Conservation (phyloP, 1,139 yeast genomes). For the Petasospora rhodanensis region DNA sequence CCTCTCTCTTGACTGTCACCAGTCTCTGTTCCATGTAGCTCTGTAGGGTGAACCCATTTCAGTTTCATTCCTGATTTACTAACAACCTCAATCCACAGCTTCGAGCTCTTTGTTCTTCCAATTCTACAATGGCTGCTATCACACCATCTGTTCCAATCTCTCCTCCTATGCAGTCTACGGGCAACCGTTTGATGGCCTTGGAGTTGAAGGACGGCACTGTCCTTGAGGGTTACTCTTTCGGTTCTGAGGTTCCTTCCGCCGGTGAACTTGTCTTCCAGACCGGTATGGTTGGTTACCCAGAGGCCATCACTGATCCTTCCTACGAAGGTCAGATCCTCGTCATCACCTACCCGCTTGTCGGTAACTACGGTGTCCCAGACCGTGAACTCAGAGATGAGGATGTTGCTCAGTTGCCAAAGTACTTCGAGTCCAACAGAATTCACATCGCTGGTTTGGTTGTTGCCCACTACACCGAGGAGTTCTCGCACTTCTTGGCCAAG, state of each 20-base stretch:
- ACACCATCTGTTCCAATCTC: slow-evolving; percentile 69
- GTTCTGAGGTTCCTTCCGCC: slow-evolving; percentile 80
- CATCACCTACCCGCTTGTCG: slow-evolving; percentile 93
- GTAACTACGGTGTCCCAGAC: slow-evolving; percentile 99
- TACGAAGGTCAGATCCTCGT: slow-evolving; percentile 97
- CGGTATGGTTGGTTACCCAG: slow-evolving; percentile 99
- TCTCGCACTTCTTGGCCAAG: slow-evolving; percentile 87
- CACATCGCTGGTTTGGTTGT: slow-evolving; percentile 97
- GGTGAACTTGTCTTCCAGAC: slow-evolving; percentile 99
- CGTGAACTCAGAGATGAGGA: slow-evolving; percentile 71
- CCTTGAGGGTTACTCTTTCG: slow-evolving; percentile 95
- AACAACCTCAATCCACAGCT: slow-evolving; percentile 7
- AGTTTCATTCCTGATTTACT: slow-evolving; percentile 6
- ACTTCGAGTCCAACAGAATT: slow-evolving; percentile 86
- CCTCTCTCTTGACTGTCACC: slow-evolving; percentile 2
- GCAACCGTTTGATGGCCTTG: slow-evolving; percentile 80
- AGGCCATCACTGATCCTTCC: slow-evolving; percentile 96
- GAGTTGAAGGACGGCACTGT: slow-evolving; percentile 89
- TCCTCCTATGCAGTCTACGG: slow-evolving; percentile 81
- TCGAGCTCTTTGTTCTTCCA: slow-evolving; percentile 7
- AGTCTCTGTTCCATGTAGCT: slow-evolving; percentile 5
- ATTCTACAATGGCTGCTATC: slow-evolving; percentile 25
- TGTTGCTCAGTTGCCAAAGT: slow-evolving; percentile 75
- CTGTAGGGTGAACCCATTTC: slow-evolving; percentile 7
- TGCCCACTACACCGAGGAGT: slow-evolving; percentile 95